These are phyloP conservation scores for Annulohypoxylon nitens DNA, from an alignment of 495 filamentous ascomycete species.

Conservation along the genomic window DNA sequence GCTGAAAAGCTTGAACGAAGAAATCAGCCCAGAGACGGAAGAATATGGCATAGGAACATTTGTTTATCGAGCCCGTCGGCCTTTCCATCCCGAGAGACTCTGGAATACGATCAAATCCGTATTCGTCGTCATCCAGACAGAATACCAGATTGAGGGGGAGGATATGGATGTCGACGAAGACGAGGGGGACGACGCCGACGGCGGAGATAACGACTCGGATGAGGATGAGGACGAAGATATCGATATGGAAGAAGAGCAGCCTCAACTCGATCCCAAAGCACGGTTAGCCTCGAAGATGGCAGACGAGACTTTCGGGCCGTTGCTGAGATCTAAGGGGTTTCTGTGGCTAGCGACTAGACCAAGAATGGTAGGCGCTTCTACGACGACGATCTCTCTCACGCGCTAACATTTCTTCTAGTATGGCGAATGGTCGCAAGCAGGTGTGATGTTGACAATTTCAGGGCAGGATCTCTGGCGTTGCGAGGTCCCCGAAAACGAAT, in stretches of 20 bases:
- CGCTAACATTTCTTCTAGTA: constrained; percentile 57
- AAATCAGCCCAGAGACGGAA: constrained; percentile 66
- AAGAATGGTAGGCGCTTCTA: constrained; percentile 11
- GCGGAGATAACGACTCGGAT: constrained; percentile 25
- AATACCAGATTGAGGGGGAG: constrained; percentile 56
- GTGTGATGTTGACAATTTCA: constrained; percentile 68
- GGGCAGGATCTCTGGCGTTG: constrained; percentile 69
- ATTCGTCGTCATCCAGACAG: constrained; percentile 64
- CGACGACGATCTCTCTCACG: background rate
- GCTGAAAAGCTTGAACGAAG: constrained; percentile 50
- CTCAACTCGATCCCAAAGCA: constrained; percentile 45
- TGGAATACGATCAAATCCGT: constrained; percentile 66
- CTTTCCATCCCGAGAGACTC: constrained; percentile 65
- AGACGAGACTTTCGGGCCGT: constrained; percentile 42
- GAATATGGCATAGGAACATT: constrained; percentile 71
- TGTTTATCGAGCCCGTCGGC: constrained; percentile 65
- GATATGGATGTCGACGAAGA: constrained; percentile 58
- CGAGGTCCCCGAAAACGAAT: constrained; percentile 60
- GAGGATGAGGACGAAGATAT: constrained; percentile 18
- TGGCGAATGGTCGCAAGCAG: constrained; percentile 72
- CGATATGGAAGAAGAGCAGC: constrained; percentile 41
- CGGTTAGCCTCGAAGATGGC: constrained; percentile 52
- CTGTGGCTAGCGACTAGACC: constrained; percentile 48
- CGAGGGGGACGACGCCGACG: constrained; percentile 38
- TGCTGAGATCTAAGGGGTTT: constrained; percentile 52